These are phyloP conservation scores for Nakaseomyces bracarensis DNA, from an alignment of 1,139 yeast species.

Conservation along the genomic window DNA sequence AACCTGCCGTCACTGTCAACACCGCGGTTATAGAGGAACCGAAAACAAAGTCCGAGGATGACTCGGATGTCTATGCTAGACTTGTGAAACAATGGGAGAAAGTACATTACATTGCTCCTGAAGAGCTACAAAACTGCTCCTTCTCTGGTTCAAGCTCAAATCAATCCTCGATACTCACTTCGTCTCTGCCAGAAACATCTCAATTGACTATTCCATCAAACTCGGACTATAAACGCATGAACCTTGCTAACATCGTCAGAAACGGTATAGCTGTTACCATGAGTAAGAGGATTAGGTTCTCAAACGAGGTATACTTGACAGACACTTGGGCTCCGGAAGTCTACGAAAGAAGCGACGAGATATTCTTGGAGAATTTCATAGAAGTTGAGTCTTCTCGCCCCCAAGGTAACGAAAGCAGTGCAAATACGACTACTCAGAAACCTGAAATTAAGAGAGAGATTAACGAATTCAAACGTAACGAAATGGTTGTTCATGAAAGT, in stretches of 20 bases:
- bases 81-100: constrained; percentile 18
- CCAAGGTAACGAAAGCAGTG: constrained; percentile 5
- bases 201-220: constrained; percentile 5
- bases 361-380: constrained; percentile 20
- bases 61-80: constrained; percentile 11
- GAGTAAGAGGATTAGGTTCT: constrained; percentile 12
- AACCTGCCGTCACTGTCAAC: background rate
- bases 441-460: constrained; percentile 23
- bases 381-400: constrained; percentile 10
- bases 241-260: constrained; percentile 1
- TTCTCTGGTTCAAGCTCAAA: constrained; percentile 8
- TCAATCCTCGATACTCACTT: constrained; percentile 1
- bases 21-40: constrained; percentile 4
- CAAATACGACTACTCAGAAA: constrained; percentile 7
- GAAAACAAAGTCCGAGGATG: no score
- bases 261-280: background rate
- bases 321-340: constrained; percentile 23
- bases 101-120: constrained; percentile 16
- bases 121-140: background rate
- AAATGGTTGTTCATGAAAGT: constrained; percentile 29
- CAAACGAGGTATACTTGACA: constrained; percentile 16
- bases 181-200: constrained; percentile 6
- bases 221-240: constrained; percentile 9
- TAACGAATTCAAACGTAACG: constrained; percentile 27
- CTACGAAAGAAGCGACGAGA: constrained; percentile 24